phyloP scores from a whole-genome alignment of 148 eudicot genomes.

The Rhododendron simsii region DNA sequence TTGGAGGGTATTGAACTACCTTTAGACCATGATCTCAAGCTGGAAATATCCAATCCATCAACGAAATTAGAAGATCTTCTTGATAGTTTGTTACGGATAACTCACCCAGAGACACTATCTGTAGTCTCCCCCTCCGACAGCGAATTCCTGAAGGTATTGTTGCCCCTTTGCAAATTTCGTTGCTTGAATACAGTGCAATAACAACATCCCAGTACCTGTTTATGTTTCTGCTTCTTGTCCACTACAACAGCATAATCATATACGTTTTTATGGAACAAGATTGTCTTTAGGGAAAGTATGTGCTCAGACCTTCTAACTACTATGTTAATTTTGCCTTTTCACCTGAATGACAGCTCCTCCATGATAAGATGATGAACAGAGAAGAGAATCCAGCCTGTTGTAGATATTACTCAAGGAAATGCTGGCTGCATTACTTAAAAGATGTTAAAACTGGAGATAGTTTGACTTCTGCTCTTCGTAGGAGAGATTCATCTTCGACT shows the following conservation, averaged over 20 bases:
- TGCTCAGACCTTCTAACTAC: neutral
- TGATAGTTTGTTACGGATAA: conserved; percentile 15
- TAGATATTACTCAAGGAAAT: conserved; percentile 26
- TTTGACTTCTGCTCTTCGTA: neutral
- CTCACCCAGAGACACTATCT: conserved; percentile 7
- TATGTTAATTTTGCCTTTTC: neutral
- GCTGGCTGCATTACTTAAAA: conserved; percentile 34
- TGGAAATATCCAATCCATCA: conserved; percentile 26
- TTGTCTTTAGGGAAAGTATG: neutral
- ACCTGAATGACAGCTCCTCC: neutral
- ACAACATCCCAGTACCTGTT: neutral
- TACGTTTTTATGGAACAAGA: neutral
- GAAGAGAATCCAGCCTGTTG: conserved; percentile 28
- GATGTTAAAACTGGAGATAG: conserved; percentile 8
- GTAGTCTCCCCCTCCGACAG: conserved; percentile 14
- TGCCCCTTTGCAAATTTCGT: neutral
- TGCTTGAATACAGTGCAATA: neutral
- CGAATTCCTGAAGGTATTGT: conserved; percentile 22
- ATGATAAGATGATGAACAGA: conserved; percentile 16
- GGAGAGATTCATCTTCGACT: neutral
- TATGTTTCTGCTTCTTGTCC: neutral
- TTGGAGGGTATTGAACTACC: conserved; percentile 11
- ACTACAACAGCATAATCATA: neutral
- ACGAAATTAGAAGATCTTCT: conserved; percentile 10
- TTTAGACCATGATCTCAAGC: conserved; percentile 3